Base-by-base conservation (phyloP, 768 basidiomycete species). In the Holtermanniella nyarrowii region DNA sequence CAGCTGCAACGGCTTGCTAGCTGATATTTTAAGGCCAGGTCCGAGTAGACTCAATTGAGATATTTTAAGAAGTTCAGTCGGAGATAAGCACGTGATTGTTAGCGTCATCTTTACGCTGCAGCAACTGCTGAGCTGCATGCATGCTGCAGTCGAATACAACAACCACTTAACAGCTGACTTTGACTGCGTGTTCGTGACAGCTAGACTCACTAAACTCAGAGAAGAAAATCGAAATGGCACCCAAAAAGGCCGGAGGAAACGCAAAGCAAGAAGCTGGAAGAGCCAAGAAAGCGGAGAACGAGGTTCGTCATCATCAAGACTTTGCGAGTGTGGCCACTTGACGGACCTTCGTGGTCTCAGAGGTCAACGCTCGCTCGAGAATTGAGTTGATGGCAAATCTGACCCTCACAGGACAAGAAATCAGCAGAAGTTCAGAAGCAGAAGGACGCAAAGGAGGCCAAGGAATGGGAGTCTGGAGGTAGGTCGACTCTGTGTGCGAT, bases 261-360 rank as follows among this genome's bases (percentile, higher is more conserved):
- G 77, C 86, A 52, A 95, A 93, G 82, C 93, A 93, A 70, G 90
- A 93, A 72, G 73, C 80, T 41, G 89, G 90, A 3, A 74, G 85
- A 49, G 84, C 89, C 0, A 90, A 88, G 74, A 95, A 71, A 50
- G 67, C 68, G 12, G 69, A 71, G 54, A 71, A 69, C 46, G 68
- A 71, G 61, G 69, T 71, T 41, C 11, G 65, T 59, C 1, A 4
- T 10, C n/a, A 37, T 7, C 31, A 37, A 37, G 31, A 7, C 31
- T 37, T 16, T 37, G 31, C 31, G n/a, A n/a, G n/a, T n/a, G n/a
- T n/a, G 16, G 31, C 31, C 16, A 16, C 31, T 7, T 37, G 31
- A 37, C 31, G 31, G 7, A 37, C 31, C 16, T 16, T 7, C 10
- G 31, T 16, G 31, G 31, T 7, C 31, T 7, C 7, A 7, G 31